phyloP scores from a whole-genome alignment of 306 rosid genomes.

The Inga laurina region DNA sequence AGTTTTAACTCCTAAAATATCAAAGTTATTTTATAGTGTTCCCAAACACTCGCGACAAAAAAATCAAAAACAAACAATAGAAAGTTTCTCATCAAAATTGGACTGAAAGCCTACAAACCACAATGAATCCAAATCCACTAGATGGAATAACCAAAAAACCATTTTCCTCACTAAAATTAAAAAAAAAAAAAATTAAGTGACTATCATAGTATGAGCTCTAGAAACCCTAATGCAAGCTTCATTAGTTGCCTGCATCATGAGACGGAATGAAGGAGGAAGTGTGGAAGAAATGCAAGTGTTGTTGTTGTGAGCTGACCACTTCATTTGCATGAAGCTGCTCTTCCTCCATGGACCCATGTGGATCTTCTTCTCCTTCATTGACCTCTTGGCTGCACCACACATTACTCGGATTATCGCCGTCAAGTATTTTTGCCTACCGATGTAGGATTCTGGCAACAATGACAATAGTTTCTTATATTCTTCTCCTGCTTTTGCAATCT shows the following conservation, averaged over 20 bases:
- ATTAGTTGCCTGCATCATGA: conserved; percentile 13
- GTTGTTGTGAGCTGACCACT: conserved; percentile 53
- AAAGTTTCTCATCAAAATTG: background rate
- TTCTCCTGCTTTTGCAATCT: conserved; percentile 46
- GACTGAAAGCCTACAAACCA: background rate
- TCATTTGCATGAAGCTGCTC: conserved; percentile 63
- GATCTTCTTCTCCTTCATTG: conserved; percentile 69
- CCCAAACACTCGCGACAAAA: too few species aligned
- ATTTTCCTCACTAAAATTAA: background rate
- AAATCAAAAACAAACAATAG: background rate
- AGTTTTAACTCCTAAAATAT: too few species aligned
- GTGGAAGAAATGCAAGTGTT: background rate
- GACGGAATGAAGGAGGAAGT: background rate
- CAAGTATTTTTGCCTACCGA: conserved; percentile 49
- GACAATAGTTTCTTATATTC: conserved; percentile 40
- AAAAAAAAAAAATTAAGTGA: conserved; percentile 20
- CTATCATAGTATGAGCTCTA: conserved; percentile 40
- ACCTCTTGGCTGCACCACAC: conserved; percentile 64
- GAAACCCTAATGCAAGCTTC: conserved; percentile 30
- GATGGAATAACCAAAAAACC: background rate
- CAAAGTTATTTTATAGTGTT: too few species aligned
- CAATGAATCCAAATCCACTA: background rate
- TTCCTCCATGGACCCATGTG: conserved; percentile 72
- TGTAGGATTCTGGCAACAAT: conserved; percentile 38
- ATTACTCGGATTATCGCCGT: conserved; percentile 44